Conservation (phyloP, 257 asterid genomes). For the Penstemon newberryi region DNA sequence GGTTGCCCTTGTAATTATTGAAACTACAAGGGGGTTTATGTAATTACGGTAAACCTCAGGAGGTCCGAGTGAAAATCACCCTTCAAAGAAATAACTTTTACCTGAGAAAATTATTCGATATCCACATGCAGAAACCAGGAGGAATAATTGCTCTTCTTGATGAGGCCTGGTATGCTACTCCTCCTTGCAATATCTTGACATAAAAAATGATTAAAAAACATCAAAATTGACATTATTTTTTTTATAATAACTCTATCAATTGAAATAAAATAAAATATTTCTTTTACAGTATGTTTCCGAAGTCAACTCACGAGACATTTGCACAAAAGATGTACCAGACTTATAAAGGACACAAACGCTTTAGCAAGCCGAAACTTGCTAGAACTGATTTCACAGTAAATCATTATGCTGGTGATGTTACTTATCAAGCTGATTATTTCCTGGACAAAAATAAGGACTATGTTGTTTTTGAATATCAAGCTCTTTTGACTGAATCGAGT, state of each 20-base stretch:
- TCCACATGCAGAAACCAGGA: slow-evolving; percentile 84
- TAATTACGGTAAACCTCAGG: too few species aligned
- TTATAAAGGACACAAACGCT: slow-evolving; percentile 80
- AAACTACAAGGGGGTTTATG: too few species aligned
- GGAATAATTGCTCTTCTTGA: slow-evolving; percentile 96
- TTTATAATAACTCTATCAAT: slow-evolving; percentile 18
- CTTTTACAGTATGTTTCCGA: slow-evolving; percentile 91
- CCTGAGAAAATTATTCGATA: slow-evolving; percentile 22
- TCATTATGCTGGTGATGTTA: slow-evolving; percentile 97
- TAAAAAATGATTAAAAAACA: slow-evolving; percentile 20
- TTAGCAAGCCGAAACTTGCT: slow-evolving; percentile 93
- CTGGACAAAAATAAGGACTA: slow-evolving; percentile 95
- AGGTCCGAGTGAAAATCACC: too few species aligned
- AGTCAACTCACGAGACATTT: slow-evolving; percentile 93
- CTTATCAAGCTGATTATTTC: slow-evolving; percentile 89
- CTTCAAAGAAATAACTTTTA: not conserved
- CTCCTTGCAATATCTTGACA: slow-evolving; percentile 10
- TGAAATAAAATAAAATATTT: slow-evolving; percentile 22
- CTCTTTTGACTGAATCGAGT: slow-evolving; percentile 67
- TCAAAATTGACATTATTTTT: not conserved
- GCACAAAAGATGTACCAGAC: slow-evolving; percentile 98
- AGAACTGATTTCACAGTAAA: slow-evolving; percentile 81
- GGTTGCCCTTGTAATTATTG: too few species aligned
- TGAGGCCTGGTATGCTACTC: slow-evolving; percentile 83
- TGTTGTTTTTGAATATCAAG: slow-evolving; percentile 92